phyloP scores from a whole-genome alignment of 139 green algal species.

The Astrephomene gubernaculifera region DNA sequence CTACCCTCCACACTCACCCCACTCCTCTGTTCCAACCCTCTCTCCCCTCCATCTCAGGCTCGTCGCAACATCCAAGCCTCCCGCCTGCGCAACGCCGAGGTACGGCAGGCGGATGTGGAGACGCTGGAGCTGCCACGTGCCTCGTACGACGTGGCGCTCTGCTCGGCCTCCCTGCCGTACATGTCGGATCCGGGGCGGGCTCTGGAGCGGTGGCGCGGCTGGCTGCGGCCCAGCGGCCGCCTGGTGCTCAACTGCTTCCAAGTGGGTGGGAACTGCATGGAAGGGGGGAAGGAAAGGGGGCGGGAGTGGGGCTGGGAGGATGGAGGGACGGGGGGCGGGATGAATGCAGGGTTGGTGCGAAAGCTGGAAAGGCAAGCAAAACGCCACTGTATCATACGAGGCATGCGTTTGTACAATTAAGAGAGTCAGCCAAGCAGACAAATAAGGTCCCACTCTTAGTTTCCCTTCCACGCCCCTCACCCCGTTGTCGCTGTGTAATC shows the following conservation, averaged over 20 bases:
- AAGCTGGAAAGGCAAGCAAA: not conserved
- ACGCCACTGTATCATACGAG: not conserved
- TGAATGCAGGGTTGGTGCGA: not conserved
- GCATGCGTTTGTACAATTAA: not conserved
- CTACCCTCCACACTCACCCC: no score
- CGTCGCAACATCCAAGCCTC: not conserved
- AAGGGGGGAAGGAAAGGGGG: no score
- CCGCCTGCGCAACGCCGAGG: not conserved
- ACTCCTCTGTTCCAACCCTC: not conserved
- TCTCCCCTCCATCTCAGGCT: not conserved
- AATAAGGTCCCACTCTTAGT: not conserved
- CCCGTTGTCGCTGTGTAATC: not conserved
- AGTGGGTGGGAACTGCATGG: not conserved
- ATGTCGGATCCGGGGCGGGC: not conserved
- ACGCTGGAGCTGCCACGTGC: not conserved
- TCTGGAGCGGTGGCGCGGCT: not conserved
- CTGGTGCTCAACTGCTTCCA: not conserved
- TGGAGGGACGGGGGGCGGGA: not conserved
- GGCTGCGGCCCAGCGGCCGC: not conserved
- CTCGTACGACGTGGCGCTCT: not conserved
- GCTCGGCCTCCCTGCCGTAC: slow-evolving; percentile 17
- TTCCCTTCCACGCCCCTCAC: not conserved
- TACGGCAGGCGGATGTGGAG: not conserved
- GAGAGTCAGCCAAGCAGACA: not conserved
- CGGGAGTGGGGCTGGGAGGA: not conserved